These are phyloP conservation scores for Zymoseptoria crescenta DNA, from an alignment of 2,329 filamentous ascomycete genomes.

Conservation along the genomic window DNA sequence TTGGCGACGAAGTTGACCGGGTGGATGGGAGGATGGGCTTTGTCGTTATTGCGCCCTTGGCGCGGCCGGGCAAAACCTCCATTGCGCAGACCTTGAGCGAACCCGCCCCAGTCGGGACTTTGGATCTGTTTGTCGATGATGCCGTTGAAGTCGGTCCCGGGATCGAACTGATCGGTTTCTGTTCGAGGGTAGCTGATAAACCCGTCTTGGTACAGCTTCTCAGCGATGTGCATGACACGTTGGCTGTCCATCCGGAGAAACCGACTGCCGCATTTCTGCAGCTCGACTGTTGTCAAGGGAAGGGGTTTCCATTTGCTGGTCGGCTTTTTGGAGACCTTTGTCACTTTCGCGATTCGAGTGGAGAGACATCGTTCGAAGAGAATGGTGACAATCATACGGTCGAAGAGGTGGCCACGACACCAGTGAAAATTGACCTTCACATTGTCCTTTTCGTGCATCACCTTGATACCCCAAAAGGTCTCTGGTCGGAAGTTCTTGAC, in stretches of 20 bases:
- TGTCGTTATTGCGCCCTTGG: slow-evolving; percentile 81
- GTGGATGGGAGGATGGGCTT: slow-evolving; percentile 94
- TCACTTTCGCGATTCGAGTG: slow-evolving; percentile 70
- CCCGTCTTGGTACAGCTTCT: slow-evolving; percentile 82
- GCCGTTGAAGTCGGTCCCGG: slow-evolving; percentile 71
- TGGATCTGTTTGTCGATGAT: slow-evolving; percentile 78
- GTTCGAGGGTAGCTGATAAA: slow-evolving; percentile 98
- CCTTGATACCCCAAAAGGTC: slow-evolving; percentile 83
- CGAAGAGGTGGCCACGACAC: slow-evolving; percentile 76
- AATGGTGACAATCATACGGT: slow-evolving; percentile 70
- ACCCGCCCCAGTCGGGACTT: slow-evolving; percentile 68
- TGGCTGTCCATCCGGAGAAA: slow-evolving; percentile 88
- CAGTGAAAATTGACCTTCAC: slow-evolving; percentile 80
- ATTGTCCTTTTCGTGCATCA: slow-evolving; percentile 67
- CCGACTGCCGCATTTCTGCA: slow-evolving; percentile 89
- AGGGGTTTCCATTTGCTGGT: slow-evolving; percentile 91
- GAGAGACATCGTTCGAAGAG: slow-evolving; percentile 78
- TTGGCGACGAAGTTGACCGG: slow-evolving; percentile 77
- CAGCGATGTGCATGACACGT: slow-evolving; percentile 78
- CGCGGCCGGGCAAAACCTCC: slow-evolving; percentile 76
- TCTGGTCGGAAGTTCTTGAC: slow-evolving; percentile 93
- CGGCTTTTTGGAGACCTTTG: slow-evolving; percentile 79
- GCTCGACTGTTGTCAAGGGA: slow-evolving; percentile 87
- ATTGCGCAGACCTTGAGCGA: slow-evolving; percentile 65
- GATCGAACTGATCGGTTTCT: slow-evolving; percentile 92